These are phyloP conservation scores for Helichrysum umbraculigerum DNA, from an alignment of 129 eudicot species.

Conservation along the genomic window DNA sequence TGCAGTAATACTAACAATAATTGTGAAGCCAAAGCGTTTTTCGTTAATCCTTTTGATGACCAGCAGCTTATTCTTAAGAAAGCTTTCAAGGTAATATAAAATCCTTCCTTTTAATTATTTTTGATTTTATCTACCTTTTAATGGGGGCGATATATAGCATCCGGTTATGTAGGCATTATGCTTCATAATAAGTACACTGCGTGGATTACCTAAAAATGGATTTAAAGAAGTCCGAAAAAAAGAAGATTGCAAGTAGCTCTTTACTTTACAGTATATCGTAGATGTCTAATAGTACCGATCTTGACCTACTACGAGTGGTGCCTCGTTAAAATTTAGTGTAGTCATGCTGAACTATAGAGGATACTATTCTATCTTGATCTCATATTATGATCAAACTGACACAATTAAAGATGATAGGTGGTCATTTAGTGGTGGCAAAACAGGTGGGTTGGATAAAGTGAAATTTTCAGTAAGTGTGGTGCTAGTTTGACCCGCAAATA, in stretches of 20 bases:
- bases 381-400: background rate
- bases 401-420: background rate
- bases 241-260: background rate
- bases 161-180: background rate
- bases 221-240: too few species aligned
- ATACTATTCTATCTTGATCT: too few species aligned
- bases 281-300: background rate
- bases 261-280: too few species aligned
- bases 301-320: background rate
- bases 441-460: too few species aligned
- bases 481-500: background rate
- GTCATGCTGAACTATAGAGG: background rate
- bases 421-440: background rate
- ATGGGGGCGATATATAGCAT: background rate
- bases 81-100: constrained; percentile 40
- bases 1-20: constrained; percentile 13
- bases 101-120: background rate
- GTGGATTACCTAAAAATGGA: background rate
- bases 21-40: constrained; percentile 33
- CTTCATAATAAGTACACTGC: too few species aligned
- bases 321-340: background rate
- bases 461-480: background rate
- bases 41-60: constrained; percentile 42
- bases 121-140: background rate
- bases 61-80: constrained; percentile 43